Conservation (phyloP, 2,329 filamentous ascomycete genomes). For the Alternaria arborescens region DNA sequence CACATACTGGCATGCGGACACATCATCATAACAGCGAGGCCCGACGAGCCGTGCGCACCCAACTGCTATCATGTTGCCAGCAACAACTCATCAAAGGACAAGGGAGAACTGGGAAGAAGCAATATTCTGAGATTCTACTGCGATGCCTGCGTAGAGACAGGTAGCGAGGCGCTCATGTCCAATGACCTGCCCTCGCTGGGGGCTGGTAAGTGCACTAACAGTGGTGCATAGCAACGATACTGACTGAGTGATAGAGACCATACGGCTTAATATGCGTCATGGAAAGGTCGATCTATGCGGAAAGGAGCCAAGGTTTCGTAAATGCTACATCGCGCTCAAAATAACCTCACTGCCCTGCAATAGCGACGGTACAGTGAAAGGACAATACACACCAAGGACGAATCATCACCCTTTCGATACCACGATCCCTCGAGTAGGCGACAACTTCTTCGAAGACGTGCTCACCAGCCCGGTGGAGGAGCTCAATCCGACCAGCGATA, state of each 20-base stretch:
- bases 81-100: not conserved
- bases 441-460: slow-evolving; percentile 28
- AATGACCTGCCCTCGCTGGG: not conserved
- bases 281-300: not conserved
- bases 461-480: not conserved
- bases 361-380: not conserved
- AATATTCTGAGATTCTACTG: slow-evolving; percentile 14
- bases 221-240: no score
- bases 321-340: slow-evolving; percentile 25
- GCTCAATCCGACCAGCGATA: not conserved
- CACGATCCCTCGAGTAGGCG: slow-evolving; percentile 16
- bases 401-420: slow-evolving; percentile 19
- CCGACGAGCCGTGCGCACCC: slow-evolving; percentile 17
- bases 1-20: slow-evolving; percentile 22
- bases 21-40: slow-evolving; percentile 4
- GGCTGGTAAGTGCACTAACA: slow-evolving; percentile 3
- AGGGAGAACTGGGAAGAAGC: not conserved
- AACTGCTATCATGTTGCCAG: slow-evolving; percentile 16
- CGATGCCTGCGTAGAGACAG: slow-evolving; percentile 19
- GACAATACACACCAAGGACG: slow-evolving; percentile 1
- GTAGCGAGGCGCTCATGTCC: slow-evolving; percentile 1
- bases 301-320: slow-evolving; percentile 15
- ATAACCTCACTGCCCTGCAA: slow-evolving; percentile 15
- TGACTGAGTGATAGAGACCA: not conserved
- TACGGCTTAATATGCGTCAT: not conserved